phyloP scores from a whole-genome alignment of 2,329 filamentous ascomycete genomes.

The Phaeosphaeria sp. region DNA sequence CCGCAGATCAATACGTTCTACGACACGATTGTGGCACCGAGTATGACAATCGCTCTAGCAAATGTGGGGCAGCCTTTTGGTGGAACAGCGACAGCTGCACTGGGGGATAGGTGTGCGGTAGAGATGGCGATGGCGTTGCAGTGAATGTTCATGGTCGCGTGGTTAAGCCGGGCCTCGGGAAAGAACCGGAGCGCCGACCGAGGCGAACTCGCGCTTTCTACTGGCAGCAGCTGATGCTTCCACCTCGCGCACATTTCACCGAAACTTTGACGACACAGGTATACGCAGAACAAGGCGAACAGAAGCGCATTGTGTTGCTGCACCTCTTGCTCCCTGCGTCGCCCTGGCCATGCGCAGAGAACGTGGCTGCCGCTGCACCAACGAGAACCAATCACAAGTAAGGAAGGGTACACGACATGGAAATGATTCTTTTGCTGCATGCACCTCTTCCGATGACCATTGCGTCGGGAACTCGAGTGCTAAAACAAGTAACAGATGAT shows the following conservation, averaged over 20 bases:
- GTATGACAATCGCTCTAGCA: conserved; percentile 25
- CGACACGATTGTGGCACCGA: conserved; percentile 29
- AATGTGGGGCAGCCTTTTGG: conserved; percentile 37
- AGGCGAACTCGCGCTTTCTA: conserved; percentile 15
- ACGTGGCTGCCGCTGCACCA: conserved; percentile 25
- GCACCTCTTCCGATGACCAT: conserved; percentile 41
- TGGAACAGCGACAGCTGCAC: conserved; percentile 28
- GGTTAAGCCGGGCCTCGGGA: conserved; percentile 31
- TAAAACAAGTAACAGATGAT: conserved; percentile 31
- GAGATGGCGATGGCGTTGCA: conserved; percentile 28
- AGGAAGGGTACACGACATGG: conserved; percentile 27
- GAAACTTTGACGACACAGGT: too few relatives aligned
- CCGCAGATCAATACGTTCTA: conserved; percentile 31
- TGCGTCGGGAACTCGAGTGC: conserved; percentile 26
- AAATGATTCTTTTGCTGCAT: conserved; percentile 30
- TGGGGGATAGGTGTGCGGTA: conserved; percentile 22
- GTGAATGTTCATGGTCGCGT: conserved; percentile 38
- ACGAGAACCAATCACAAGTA: conserved; percentile 24
- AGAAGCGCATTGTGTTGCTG: background rate
- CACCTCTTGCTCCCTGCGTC: background rate
- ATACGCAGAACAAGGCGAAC: background rate
- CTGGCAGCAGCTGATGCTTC: conserved; percentile 2
- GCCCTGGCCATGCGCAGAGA: conserved; percentile 7
- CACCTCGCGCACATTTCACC: background rate
- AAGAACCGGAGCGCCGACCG: conserved; percentile 26